phyloP scores from a whole-genome alignment of 495 filamentous ascomycete species.

The Daldinia caldariorum region DNA sequence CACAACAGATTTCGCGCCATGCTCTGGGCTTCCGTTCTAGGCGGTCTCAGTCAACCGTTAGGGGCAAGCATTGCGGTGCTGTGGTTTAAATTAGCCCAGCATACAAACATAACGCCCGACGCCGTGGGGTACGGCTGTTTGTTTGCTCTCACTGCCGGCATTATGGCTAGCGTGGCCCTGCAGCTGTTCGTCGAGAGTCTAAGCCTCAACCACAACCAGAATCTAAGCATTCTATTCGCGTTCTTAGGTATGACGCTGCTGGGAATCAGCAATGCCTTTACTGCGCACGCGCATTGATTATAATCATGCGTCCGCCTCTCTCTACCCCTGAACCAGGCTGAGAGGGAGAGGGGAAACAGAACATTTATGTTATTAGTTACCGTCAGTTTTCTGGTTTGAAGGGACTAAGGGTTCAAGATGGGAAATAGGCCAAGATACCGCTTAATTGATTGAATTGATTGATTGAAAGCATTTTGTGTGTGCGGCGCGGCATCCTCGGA shows the following conservation, averaged over 20 bases:
- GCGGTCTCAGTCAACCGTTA: conserved; percentile 85
- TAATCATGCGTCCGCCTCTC: not conserved
- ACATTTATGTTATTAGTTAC: not conserved
- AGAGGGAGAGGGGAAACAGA: not conserved
- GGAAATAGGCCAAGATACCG: not conserved
- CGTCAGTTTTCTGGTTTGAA: not conserved
- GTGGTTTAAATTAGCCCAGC: conserved; percentile 75
- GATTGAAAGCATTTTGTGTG: conserved; percentile 15
- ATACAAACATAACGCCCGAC: conserved; percentile 63
- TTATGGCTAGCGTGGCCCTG: conserved; percentile 92
- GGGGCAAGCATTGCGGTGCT: conserved; percentile 85
- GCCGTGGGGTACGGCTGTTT: conserved; percentile 85
- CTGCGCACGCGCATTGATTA: conserved; percentile 55
- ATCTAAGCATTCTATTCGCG: conserved; percentile 83
- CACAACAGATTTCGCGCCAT: conserved; percentile 80
- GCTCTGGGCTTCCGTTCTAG: conserved; percentile 82
- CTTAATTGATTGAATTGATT: conserved; percentile 1
- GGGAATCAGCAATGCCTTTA: conserved; percentile 87
- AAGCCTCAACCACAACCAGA: conserved; percentile 79
- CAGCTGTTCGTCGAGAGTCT: conserved; percentile 89
- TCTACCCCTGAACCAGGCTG: not conserved
- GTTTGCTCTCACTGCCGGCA: conserved; percentile 89
- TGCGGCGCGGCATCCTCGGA: conserved; percentile 18
- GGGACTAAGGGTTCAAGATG: not conserved
- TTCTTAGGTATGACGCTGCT: conserved; percentile 91